These are phyloP conservation scores for Skeletonema marinoi DNA, from an alignment of 108 stramenopile genomes.

Conservation along the genomic window DNA sequence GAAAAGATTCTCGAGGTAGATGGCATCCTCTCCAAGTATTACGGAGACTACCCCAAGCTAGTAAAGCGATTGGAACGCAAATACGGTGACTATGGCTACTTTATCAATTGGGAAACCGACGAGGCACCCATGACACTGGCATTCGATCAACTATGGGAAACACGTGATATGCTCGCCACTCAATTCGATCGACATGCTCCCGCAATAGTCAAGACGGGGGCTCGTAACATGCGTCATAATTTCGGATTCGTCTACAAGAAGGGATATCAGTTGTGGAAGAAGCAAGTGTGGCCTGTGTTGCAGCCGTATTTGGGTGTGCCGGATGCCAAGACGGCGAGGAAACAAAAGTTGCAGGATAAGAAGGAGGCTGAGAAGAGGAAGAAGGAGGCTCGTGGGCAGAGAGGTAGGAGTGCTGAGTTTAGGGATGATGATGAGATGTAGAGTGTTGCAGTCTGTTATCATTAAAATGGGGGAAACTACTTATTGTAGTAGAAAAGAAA, in stretches of 20 bases:
- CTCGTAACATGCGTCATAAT: constrained; percentile 82
- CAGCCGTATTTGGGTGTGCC: constrained; percentile 86
- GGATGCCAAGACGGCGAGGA: constrained; percentile 61
- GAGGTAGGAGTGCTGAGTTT: constrained; percentile 74
- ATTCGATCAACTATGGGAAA: constrained; percentile 70
- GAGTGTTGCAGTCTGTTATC: neutral
- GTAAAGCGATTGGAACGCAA: constrained; percentile 87
- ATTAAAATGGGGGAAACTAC: neutral
- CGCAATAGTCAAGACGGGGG: constrained; percentile 65
- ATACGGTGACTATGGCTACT: constrained; percentile 91
- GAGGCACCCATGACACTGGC: constrained; percentile 79
- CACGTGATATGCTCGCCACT: constrained; percentile 48
- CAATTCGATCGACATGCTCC: constrained; percentile 83
- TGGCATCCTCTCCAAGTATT: constrained; percentile 79
- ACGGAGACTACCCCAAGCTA: constrained; percentile 89
- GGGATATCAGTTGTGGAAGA: constrained; percentile 68
- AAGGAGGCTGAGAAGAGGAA: constrained; percentile 60
- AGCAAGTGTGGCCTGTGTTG: constrained; percentile 79
- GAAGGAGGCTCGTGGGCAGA: constrained; percentile 43
- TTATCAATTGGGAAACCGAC: constrained; percentile 90
- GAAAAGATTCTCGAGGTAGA: constrained; percentile 78
- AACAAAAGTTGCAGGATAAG: constrained; percentile 83
- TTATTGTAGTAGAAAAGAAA: neutral
- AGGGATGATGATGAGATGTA: constrained; percentile 77
- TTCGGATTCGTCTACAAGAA: constrained; percentile 70